Conservation (phyloP, 2,329 filamentous ascomycete species). For the Colletotrichum lindemuthianum region DNA sequence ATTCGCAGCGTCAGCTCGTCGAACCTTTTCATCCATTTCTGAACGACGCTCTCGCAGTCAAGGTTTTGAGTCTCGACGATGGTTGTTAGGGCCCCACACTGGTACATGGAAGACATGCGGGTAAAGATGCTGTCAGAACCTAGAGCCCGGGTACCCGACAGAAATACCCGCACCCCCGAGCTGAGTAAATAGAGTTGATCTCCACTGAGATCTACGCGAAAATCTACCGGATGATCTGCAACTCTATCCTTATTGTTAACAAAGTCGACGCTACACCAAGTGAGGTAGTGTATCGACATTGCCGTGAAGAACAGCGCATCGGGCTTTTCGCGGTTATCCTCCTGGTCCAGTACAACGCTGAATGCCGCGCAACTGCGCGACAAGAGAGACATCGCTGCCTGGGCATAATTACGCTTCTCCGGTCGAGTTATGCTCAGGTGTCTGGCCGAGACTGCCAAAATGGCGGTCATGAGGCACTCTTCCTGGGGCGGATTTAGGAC, state of each 20-base stretch:
- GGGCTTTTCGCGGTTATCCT: slow-evolving; percentile 3
- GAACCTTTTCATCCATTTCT: slow-evolving; percentile 38
- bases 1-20: slow-evolving; percentile 34
- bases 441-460: slow-evolving; percentile 38
- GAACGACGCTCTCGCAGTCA: slow-evolving; percentile 33
- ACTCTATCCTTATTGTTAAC: slow-evolving; percentile 33
- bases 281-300: slow-evolving; percentile 44
- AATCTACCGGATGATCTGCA: slow-evolving; percentile 6
- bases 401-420: slow-evolving; percentile 34
- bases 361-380: slow-evolving; percentile 40
- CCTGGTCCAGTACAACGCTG: slow-evolving; percentile 36
- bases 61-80: slow-evolving; percentile 35
- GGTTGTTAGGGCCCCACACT: slow-evolving; percentile 37
- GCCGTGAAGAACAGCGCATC: slow-evolving; percentile 39
- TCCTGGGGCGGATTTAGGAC: slow-evolving; percentile 33
- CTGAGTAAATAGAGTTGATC: slow-evolving; percentile 44
- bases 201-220: slow-evolving; percentile 36
- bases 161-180: slow-evolving; percentile 39
- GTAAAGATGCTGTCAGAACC: slow-evolving; percentile 37
- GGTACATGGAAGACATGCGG: slow-evolving; percentile 30
- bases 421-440: slow-evolving; percentile 38
- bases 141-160: slow-evolving; percentile 18
- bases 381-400: slow-evolving; percentile 38
- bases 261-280: slow-evolving; percentile 43
- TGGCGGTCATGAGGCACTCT: slow-evolving; percentile 42